Percentiles rank a stretch among this genome's conserved stretches.
Evolutionary conservation across 441 rosid species (phyloP).

Genomic region (Corymbia citriodora): DNA sequence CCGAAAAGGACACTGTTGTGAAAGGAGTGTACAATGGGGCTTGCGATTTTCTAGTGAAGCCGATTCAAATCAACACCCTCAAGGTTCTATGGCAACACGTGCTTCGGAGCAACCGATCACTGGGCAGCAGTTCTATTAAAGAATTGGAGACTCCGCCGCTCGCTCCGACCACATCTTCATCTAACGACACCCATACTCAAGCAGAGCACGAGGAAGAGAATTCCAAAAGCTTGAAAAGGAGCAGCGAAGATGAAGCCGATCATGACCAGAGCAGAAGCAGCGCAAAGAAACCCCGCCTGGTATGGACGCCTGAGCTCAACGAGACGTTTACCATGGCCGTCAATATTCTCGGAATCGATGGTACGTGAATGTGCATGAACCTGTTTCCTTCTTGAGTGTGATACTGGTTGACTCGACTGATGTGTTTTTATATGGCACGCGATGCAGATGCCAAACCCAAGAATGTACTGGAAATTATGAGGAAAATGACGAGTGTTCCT

Average conservation of each 20-base stretch:
- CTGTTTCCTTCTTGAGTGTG: neutral
- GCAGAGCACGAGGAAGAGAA: neutral
- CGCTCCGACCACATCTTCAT: neutral
- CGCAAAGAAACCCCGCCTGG: neutral
- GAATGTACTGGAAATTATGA: neutral
- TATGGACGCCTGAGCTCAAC: neutral
- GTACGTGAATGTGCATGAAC: neutral
- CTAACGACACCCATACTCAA: neutral
- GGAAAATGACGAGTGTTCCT: neutral
- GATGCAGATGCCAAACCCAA: neutral
- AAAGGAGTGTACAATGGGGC: neutral
- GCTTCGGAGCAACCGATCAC: neutral
- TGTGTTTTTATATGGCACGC: neutral
- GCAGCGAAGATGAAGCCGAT: neutral
- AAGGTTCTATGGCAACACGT: neutral
- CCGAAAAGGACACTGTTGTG: neutral
- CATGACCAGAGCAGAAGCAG: neutral
- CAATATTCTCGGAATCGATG: neutral
- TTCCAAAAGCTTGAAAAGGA: neutral
- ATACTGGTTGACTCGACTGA: neutral
- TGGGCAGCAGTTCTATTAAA: neutral
- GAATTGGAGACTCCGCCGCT: neutral
- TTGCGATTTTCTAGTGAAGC: neutral
- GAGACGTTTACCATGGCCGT: neutral
- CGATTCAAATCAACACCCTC: neutral